These are phyloP conservation scores for Cenchrus americanus DNA, from an alignment of 176 grass and related monocot genomes.

Conservation along the genomic window DNA sequence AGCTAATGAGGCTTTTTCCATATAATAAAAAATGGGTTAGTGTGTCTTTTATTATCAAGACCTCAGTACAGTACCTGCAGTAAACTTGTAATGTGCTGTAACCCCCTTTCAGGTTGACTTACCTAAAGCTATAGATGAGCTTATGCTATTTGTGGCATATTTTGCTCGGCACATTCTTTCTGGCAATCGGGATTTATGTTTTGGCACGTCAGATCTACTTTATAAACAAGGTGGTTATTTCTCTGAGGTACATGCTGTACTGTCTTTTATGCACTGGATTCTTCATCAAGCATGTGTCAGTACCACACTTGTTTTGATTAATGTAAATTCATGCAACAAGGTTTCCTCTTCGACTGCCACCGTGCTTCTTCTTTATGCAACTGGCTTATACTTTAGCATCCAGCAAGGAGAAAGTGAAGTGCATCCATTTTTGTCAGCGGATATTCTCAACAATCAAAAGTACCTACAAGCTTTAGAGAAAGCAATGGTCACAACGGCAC, in stretches of 20 bases:
- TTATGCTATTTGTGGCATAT: constrained; percentile 63
- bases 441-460: constrained; percentile 43
- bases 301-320: constrained; percentile 33
- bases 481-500: constrained; percentile 47
- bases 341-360: constrained; percentile 51
- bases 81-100: too few species aligned
- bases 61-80: too few species aligned
- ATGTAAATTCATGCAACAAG: constrained; percentile 40
- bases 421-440: constrained; percentile 20
- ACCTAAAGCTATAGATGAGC: constrained; percentile 46
- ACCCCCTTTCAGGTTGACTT: constrained; percentile 51
- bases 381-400: constrained; percentile 54
- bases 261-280: constrained; percentile 32
- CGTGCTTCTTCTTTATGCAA: constrained; percentile 70
- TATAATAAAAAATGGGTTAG: neutral
- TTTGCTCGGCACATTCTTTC: constrained; percentile 55
- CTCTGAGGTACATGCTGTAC: constrained; percentile 63
- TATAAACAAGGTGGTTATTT: constrained; percentile 53
- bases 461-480: constrained; percentile 45
- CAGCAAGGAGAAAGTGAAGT: constrained; percentile 49
- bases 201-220: constrained; percentile 53
- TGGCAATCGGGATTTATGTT: constrained; percentile 49
- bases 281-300: constrained; percentile 19
- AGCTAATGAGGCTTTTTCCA: neutral
- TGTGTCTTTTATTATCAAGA: neutral